Conservation (phyloP, 2,329 filamentous ascomycete species). For the Botrytis tulipae region DNA sequence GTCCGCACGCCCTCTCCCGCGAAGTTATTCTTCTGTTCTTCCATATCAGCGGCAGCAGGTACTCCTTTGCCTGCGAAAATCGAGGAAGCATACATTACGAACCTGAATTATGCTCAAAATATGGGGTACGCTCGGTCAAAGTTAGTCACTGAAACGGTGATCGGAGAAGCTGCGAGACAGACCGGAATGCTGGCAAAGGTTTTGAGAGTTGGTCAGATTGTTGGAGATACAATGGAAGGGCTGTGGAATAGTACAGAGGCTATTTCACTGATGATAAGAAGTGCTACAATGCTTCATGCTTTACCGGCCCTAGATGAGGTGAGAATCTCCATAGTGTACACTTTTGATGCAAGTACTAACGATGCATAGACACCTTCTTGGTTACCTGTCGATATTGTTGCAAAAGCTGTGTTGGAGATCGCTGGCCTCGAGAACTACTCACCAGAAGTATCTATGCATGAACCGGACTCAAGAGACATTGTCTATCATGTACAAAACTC, state of each 20-base stretch:
- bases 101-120: constrained; percentile 41
- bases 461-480: constrained; percentile 26
- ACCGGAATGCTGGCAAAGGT: constrained; percentile 40
- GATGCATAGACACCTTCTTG: constrained; percentile 40
- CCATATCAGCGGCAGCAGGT: constrained; percentile 39
- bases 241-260: constrained; percentile 53
- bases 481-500: constrained; percentile 54
- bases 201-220: constrained; percentile 51
- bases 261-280: constrained; percentile 52
- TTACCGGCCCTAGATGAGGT: constrained; percentile 48
- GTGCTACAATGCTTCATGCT: constrained; percentile 44
- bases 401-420: constrained; percentile 44
- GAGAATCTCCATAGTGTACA: background rate
- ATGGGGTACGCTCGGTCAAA: constrained; percentile 55
- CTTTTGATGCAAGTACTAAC: background rate
- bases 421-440: constrained; percentile 27
- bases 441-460: background rate
- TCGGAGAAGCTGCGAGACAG: constrained; percentile 39
- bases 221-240: constrained; percentile 48
- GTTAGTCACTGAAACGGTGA: constrained; percentile 48
- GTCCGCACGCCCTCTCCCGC: constrained; percentile 36
- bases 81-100: constrained; percentile 38
- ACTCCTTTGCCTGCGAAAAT: constrained; percentile 37
- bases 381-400: constrained; percentile 49
- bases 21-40: constrained; percentile 42